Evolutionary conservation across 73 alveolate species (phyloP).

Genomic region (Symbiodinium pilosum): DNA sequence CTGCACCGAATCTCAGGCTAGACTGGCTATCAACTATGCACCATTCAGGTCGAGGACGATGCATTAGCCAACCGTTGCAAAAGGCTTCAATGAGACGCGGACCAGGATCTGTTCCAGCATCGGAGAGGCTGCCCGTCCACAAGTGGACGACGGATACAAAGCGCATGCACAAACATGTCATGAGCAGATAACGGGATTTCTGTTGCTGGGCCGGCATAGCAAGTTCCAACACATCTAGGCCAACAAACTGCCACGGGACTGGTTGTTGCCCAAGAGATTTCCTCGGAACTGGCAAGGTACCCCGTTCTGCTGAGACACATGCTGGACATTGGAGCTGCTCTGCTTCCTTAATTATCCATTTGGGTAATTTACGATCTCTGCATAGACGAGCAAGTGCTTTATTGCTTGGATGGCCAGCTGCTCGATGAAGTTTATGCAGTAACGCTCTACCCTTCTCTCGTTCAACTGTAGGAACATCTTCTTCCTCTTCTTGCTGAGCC

Average conservation of each 20-base stretch:
- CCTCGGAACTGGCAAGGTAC: not conserved
- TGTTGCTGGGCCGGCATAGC: not conserved
- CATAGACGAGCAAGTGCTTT: not conserved
- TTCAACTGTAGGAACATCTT: not conserved
- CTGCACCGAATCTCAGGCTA: not conserved
- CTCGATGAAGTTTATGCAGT: slow-evolving; percentile 5
- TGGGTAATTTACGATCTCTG: slow-evolving; percentile 34
- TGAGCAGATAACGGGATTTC: not conserved
- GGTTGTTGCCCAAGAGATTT: slow-evolving; percentile 26
- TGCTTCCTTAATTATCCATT: slow-evolving; percentile 43
- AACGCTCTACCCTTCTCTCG: slow-evolving; percentile 25
- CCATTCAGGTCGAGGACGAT: slow-evolving; percentile 56
- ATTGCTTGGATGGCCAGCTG: slow-evolving; percentile 61
- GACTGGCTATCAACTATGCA: not conserved
- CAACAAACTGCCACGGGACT: slow-evolving; percentile 24
- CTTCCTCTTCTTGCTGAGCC: not conserved
- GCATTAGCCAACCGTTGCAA: slow-evolving; percentile 14
- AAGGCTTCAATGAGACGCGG: not conserved
- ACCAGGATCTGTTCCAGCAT: slow-evolving; percentile 19
- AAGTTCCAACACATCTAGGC: slow-evolving; percentile 26
- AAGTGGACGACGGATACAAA: not conserved
- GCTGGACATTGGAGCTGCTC: not conserved
- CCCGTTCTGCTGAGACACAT: not conserved
- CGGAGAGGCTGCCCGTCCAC: not conserved
- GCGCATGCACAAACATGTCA: slow-evolving; percentile 19